Conservation (phyloP, 305 asterid genomes). For the Fraxinus nigra region DNA sequence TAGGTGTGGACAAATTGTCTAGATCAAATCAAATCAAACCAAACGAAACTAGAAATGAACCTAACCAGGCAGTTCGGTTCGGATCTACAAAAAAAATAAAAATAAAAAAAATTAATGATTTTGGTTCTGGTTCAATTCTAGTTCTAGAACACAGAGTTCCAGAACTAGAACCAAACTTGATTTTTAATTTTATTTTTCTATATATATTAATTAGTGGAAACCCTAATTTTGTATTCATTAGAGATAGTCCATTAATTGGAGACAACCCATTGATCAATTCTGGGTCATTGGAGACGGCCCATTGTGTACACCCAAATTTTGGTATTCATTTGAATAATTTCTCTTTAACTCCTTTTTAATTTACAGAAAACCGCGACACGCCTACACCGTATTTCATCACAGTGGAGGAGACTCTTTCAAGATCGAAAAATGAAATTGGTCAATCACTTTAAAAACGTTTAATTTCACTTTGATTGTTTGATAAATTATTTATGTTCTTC, state of each 20-base stretch:
- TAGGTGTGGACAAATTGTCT: neutral
- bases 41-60: neutral
- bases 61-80: neutral
- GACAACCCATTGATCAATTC: neutral
- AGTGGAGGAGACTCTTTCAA: neutral
- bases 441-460: neutral
- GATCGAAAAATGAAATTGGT: neutral
- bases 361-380: neutral
- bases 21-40: neutral
- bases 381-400: neutral
- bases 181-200: no score
- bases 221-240: neutral
- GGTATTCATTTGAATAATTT: no score
- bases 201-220: neutral
- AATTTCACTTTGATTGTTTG: neutral
- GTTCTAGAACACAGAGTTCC: no score
- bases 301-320: no score
- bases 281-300: no score
- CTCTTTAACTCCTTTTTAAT: neutral
- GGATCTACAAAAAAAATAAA: neutral
- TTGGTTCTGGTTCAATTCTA: neutral
- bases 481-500: neutral
- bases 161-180: neutral
- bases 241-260: neutral
- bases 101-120: no score